Percentiles rank a stretch among this genome's conserved stretches.
These are phyloP conservation scores for Fusarium pseudonygamai DNA, from an alignment of 2,329 filamentous ascomycete genomes.

Conservation along the genomic window DNA sequence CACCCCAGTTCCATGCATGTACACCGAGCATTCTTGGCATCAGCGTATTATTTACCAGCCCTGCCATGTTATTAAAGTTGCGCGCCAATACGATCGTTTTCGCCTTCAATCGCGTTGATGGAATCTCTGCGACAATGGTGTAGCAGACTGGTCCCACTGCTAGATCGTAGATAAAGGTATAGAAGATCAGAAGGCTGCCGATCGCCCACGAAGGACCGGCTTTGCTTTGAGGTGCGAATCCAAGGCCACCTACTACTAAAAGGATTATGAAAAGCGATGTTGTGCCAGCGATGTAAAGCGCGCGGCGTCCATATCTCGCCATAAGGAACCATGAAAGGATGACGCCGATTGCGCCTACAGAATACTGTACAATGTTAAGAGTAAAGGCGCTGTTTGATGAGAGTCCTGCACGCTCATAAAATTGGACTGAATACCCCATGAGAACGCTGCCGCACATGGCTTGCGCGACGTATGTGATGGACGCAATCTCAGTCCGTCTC, in stretches of 20 bases:
- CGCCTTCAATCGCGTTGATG: constrained; percentile 55
- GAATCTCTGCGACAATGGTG: constrained; percentile 73
- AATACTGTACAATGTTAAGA: constrained; percentile 54
- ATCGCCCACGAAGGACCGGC: constrained; percentile 57
- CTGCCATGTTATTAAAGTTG: constrained; percentile 58
- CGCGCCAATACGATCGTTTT: constrained; percentile 58
- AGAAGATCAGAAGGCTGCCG: constrained; percentile 56
- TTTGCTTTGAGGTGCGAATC: constrained; percentile 60
- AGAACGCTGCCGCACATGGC: constrained; percentile 51
- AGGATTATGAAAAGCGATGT: constrained; percentile 58
- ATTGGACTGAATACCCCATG: constrained; percentile 68
- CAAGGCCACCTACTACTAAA: constrained; percentile 53
- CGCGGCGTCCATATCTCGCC: constrained; percentile 54
- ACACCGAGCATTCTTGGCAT: constrained; percentile 57
- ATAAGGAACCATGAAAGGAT: constrained; percentile 57
- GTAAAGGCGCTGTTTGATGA: constrained; percentile 47
- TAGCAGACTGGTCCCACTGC: constrained; percentile 72
- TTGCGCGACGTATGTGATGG: constrained; percentile 55
- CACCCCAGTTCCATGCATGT: constrained; percentile 57
- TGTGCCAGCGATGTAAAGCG: constrained; percentile 55
- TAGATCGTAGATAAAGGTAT: constrained; percentile 54
- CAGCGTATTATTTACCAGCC: constrained; percentile 57
- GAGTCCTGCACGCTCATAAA: constrained; percentile 55
- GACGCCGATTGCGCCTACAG: constrained; percentile 56
- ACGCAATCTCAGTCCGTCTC: constrained; percentile 57